Percentiles rank a stretch among this genome's conserved stretches.
phyloP scores from a whole-genome alignment of 257 asterid genomes.

The Nicotiana paniculata region DNA sequence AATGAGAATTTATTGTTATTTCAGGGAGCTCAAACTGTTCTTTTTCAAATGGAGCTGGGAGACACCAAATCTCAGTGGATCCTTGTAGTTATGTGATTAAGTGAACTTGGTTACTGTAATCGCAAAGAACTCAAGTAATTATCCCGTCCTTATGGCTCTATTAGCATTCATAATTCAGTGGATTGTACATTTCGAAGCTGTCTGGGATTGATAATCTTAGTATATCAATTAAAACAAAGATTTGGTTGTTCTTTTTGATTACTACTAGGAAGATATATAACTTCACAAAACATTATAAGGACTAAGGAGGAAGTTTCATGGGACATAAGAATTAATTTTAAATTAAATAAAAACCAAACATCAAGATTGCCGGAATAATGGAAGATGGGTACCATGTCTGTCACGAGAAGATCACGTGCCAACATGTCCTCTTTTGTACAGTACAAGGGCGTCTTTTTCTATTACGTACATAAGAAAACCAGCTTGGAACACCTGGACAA shows the following conservation, averaged over 20 bases:
- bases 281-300: neutral
- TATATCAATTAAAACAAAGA: conserved; percentile 6
- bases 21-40: too few species aligned
- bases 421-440: conserved; percentile 5
- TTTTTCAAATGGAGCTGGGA: neutral
- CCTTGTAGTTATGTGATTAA: neutral
- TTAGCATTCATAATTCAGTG: neutral
- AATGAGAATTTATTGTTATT: too few species aligned
- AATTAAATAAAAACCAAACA: neutral
- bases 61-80: conserved; percentile 5
- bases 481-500: neutral
- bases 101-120: neutral
- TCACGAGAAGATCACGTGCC: conserved; percentile 11
- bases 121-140: neutral
- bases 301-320: conserved; percentile 8
- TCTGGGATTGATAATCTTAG: neutral
- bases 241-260: neutral
- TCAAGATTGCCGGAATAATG: neutral
- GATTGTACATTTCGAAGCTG: conserved; percentile 6
- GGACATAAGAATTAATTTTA: neutral
- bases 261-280: conserved; percentile 3
- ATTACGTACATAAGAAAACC: neutral
- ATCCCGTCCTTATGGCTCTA: neutral
- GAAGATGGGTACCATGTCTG: conserved; percentile 9
- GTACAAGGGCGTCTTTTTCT: neutral